Conservation (phyloP, 306 rosid genomes). For the Nissolia schottii region DNA sequence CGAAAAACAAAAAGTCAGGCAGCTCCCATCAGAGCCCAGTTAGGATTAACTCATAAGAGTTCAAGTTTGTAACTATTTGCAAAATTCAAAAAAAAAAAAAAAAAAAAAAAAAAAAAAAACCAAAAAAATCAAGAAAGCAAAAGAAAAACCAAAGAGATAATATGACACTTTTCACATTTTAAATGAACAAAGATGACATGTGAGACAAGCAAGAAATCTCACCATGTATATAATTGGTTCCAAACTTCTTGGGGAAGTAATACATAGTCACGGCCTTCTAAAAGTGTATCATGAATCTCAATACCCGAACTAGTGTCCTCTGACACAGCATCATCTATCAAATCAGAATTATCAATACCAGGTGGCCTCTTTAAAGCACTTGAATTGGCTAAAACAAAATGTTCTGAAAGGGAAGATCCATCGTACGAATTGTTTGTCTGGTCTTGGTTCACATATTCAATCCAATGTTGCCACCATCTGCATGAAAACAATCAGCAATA, state of each 20-base stretch:
- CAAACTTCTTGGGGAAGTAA: constrained; percentile 91
- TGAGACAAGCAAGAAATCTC: constrained; percentile 26
- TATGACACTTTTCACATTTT: constrained; percentile 1
- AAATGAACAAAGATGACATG: constrained; percentile 19
- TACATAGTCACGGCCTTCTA: constrained; percentile 96
- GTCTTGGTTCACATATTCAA: constrained; percentile 93
- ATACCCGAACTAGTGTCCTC: constrained; percentile 52
- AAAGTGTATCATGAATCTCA: constrained; percentile 75
- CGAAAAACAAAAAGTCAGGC: neutral
- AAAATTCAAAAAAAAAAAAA: constrained; percentile 4
- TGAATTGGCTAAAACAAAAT: constrained; percentile 58
- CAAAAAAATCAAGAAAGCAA: constrained; percentile 15
- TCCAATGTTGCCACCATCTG: constrained; percentile 99
- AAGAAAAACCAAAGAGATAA: neutral
- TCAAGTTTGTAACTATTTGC: neutral
- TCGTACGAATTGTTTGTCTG: constrained; percentile 63
- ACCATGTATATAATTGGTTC: constrained; percentile 77
- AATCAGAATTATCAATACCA: constrained; percentile 82
- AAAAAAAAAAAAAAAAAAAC: constrained; percentile 1
- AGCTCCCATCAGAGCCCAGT: neutral
- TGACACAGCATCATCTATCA: constrained; percentile 58
- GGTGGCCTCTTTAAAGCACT: constrained; percentile 64
- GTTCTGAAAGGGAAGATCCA: constrained; percentile 61
- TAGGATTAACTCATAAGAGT: constrained; percentile 1
- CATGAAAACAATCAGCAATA: constrained; percentile 20